These are phyloP conservation scores for Nicotiana attenuata DNA, from an alignment of 257 asterid species.

Conservation along the genomic window DNA sequence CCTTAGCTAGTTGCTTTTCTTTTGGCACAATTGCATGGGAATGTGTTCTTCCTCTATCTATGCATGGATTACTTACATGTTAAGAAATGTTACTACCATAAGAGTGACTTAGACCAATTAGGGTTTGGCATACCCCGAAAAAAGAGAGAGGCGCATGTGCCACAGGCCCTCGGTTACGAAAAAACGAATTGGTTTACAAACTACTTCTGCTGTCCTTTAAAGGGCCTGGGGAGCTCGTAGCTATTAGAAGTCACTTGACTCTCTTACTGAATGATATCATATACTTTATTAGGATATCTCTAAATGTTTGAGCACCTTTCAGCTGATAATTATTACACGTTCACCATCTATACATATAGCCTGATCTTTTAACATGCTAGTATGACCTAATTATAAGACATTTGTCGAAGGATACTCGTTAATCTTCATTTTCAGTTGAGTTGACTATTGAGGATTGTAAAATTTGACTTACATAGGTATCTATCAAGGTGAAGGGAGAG, in stretches of 20 bases:
- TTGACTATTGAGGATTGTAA: conserved; percentile 2
- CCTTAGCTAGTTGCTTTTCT: conserved; percentile 11
- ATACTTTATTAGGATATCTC: not conserved
- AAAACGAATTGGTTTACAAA: not conserved
- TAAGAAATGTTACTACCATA: not conserved
- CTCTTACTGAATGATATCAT: not conserved
- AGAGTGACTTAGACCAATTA: not conserved
- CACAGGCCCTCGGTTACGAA: too few relatives aligned
- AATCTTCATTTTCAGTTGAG: not conserved
- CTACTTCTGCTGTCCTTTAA: not conserved
- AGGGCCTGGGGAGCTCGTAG: not conserved
- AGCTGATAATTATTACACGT: not conserved
- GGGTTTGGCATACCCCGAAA: not conserved
- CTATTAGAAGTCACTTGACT: not conserved
- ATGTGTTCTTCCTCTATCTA: not conserved
- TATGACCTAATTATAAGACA: not conserved
- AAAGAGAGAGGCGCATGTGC: too few relatives aligned
- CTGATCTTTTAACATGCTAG: not conserved
- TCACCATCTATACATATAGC: not conserved
- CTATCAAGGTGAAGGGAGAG: not conserved
- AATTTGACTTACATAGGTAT: not conserved
- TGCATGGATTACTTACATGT: not conserved
- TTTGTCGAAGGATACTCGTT: not conserved
- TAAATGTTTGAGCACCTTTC: not conserved
- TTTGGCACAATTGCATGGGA: not conserved